Base-by-base conservation (phyloP, 78 protist species). In the Acrasis kona region DNA sequence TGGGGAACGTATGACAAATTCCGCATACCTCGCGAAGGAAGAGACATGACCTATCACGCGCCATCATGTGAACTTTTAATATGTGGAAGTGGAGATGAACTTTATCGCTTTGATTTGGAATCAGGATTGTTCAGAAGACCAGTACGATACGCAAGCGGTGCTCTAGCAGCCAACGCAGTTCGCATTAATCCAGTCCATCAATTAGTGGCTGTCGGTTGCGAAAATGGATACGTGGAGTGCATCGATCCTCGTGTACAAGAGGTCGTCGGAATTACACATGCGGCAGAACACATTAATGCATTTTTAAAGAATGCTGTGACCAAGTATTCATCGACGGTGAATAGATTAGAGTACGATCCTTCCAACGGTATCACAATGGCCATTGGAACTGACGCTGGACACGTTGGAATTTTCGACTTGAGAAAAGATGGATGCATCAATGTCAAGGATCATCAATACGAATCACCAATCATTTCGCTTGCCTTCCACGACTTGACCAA, bases 371-470 rank as follows among this genome's bases (percentile, higher is more conserved):
- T 96, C 5, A 3, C 6, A 37, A 32, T 91, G 37, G 95, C 89
- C 5, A 88, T 82, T 1, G 99, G 99, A 32, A 88, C 93, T 0
- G 9, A 76, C 32, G 35, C 32, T 8, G 99, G 99, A 9, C 71
- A 65, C 10, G 87, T 91, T 3, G 34, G 78, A 2, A 66, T 96
- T 35, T 96, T 81, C 72, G 99, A 96, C 72, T 3, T 96, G 10
- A 94, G 99, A 27, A 2, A 79, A 5, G 0, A 70, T 27, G 38
- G 2, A n/a, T 96, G 96, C 38, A 2, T 75, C 5, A 39, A 80
- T 72, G 8, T 50, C 39, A 91, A 92, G 74, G 92, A 92, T 79
- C 99, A 96, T 64, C 88, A 84, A 79, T 88, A 92, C 78, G 90
- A 80, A 32, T 50, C 80, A 6, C 95, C 97, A 0, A 78, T 91